Percentiles rank a stretch among this genome's conserved stretches.
These are phyloP conservation scores for Cystobasidiaceae sp. DNA, from an alignment of 1,284 basidiomycete species.

Conservation along the genomic window DNA sequence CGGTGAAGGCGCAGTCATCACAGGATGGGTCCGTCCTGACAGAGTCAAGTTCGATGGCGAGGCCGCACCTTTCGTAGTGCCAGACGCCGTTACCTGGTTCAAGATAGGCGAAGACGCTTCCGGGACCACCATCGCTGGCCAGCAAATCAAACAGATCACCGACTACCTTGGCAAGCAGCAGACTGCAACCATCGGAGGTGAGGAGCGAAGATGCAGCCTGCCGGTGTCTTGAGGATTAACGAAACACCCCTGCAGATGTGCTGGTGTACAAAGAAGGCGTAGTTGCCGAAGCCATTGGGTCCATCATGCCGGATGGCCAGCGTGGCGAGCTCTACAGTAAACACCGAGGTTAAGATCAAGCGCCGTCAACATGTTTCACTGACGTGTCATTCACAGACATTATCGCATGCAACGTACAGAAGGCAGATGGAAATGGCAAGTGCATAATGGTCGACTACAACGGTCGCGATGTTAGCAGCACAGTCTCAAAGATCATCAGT, in stretches of 20 bases:
- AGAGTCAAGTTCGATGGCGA: conserved; percentile 3
- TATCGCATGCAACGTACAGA: conserved; percentile 30
- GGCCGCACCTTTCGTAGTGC: conserved; percentile 11
- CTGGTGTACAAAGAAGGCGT: conserved; percentile 14
- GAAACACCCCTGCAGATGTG: neutral
- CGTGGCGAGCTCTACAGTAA: conserved; percentile 20
- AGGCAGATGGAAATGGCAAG: neutral
- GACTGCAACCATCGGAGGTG: conserved; percentile 11
- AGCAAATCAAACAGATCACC: conserved; percentile 1
- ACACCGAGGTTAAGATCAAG: neutral
- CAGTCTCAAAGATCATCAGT: neutral
- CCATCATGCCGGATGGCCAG: neutral
- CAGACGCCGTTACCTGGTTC: conserved; percentile 7
- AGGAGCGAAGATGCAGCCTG: neutral
- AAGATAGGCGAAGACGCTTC: neutral
- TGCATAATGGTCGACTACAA: conserved; percentile 27
- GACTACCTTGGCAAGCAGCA: neutral
- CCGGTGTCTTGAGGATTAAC: neutral
- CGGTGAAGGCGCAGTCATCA: neutral
- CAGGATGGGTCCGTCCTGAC: conserved; percentile 8
- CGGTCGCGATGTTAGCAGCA: neutral
- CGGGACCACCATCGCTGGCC: conserved; percentile 7
- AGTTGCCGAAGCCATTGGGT: conserved; percentile 20
- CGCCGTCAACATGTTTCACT: neutral
- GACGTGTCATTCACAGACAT: neutral